A percentile compares a stretch with the other conserved stretches of the same genome.
Conservation (phyloP, 2,329 filamentous ascomycete genomes). For the Clonostachys chloroleuca region DNA sequence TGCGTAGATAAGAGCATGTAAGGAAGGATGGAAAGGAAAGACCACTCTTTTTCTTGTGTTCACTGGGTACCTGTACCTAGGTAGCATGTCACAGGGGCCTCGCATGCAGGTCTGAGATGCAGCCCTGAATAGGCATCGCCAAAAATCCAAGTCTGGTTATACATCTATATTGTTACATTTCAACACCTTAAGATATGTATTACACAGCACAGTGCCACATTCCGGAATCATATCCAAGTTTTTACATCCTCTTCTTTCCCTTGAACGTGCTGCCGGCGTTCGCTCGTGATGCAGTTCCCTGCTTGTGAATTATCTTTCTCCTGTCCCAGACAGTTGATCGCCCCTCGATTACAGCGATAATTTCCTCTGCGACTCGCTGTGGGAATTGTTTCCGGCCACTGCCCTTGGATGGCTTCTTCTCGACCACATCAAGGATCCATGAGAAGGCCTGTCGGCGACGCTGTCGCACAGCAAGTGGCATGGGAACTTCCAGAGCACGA, state of each 20-base stretch:
- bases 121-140: not conserved
- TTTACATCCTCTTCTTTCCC: constrained; percentile 27
- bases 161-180: not conserved
- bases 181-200: not conserved
- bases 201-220: not conserved
- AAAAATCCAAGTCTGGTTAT: not conserved
- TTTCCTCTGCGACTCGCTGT: constrained; percentile 76
- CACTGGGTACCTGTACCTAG: too few relatives aligned
- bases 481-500: constrained; percentile 74
- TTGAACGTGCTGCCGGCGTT: constrained; percentile 53
- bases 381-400: constrained; percentile 71
- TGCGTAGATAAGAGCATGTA: too few relatives aligned
- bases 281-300: constrained; percentile 71
- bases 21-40: too few relatives aligned
- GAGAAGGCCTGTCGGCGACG: constrained; percentile 73
- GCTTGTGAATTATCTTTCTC: constrained; percentile 73
- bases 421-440: constrained; percentile 86
- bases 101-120: not conserved
- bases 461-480: constrained; percentile 70
- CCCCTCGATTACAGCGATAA: constrained; percentile 85
- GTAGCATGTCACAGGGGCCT: too few relatives aligned
- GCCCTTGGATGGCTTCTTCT: constrained; percentile 69
- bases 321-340: constrained; percentile 80
- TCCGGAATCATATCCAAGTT: constrained; percentile 8
- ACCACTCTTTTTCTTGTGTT: too few relatives aligned